phyloP scores from a whole-genome alignment of 1,284 basidiomycete genomes.

The Chondrostereum purpureum region DNA sequence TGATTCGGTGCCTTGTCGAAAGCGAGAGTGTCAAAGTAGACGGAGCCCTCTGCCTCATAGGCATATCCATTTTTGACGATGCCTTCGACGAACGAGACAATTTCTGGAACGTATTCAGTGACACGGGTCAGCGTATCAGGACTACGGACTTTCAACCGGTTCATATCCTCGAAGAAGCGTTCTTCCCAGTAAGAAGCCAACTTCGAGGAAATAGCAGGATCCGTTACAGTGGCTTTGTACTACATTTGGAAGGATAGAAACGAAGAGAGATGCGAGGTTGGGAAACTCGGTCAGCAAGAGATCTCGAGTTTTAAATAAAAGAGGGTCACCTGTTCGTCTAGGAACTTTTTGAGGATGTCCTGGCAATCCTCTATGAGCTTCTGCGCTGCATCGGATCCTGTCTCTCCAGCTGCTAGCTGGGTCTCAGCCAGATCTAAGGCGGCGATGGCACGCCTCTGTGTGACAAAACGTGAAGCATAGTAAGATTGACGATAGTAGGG shows the following conservation, averaged over 20 bases:
- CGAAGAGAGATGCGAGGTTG: no score
- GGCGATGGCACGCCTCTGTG: slow-evolving; percentile 45
- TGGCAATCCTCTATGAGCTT: slow-evolving; percentile 66
- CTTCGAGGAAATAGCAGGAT: slow-evolving; percentile 81
- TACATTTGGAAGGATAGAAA: no score
- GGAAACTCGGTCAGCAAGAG: slow-evolving; percentile 2
- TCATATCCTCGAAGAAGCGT: slow-evolving; percentile 92
- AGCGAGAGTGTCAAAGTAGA: slow-evolving; percentile 90
- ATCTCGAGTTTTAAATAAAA: background rate
- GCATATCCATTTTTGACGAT: slow-evolving; percentile 89
- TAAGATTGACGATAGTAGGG: slow-evolving; percentile 13
- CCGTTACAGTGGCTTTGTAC: slow-evolving; percentile 77
- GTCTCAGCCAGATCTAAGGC: slow-evolving; percentile 43
- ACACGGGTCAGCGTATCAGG: slow-evolving; percentile 94
- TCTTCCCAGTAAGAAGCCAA: slow-evolving; percentile 89
- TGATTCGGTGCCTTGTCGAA: slow-evolving; percentile 78
- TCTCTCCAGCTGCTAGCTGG: slow-evolving; percentile 33
- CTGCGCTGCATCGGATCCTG: slow-evolving; percentile 43
- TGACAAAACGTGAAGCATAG: slow-evolving; percentile 15
- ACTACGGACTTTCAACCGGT: slow-evolving; percentile 75
- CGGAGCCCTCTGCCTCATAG: slow-evolving; percentile 83
- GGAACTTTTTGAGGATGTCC: slow-evolving; percentile 67
- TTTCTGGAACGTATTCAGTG: slow-evolving; percentile 96
- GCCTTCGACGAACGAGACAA: slow-evolving; percentile 82
- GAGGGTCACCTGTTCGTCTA: slow-evolving; percentile 64